Percentiles rank a stretch among this genome's conserved stretches.
These are phyloP conservation scores for Niebla homalea DNA, from an alignment of 495 filamentous ascomycete species.

Conservation along the genomic window DNA sequence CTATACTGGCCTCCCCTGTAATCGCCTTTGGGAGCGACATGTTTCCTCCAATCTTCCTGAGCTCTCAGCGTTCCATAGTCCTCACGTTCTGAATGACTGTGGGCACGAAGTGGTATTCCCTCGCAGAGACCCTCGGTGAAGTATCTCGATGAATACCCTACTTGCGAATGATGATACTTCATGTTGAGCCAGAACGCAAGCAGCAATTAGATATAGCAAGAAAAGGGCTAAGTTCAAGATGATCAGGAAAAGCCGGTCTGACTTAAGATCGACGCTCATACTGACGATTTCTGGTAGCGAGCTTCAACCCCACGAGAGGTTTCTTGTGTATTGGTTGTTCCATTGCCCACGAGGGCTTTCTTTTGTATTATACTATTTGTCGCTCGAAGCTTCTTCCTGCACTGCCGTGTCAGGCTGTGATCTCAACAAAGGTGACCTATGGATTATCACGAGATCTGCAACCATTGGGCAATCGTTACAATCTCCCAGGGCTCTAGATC, in stretches of 20 bases:
- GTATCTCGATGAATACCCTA: conserved; percentile 12
- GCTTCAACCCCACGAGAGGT: no score
- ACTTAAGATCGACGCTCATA: no score
- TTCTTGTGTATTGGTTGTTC: no score
- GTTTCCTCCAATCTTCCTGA: conserved; percentile 20
- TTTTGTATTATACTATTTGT: no score
- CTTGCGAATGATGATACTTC: conserved; percentile 18
- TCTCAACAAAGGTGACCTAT: no score
- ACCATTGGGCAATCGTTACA: no score
- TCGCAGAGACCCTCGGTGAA: conserved; percentile 16
- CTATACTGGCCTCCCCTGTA: conserved; percentile 17
- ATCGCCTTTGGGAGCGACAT: conserved; percentile 11
- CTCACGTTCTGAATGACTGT: conserved; percentile 13
- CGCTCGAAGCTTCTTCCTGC: no score
- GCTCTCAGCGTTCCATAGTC: conserved; percentile 13
- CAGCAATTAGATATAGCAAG: neutral
- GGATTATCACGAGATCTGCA: no score
- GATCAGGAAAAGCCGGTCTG: neutral
- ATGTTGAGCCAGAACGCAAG: conserved; percentile 1
- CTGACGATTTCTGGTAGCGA: no score
- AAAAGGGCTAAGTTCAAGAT: neutral
- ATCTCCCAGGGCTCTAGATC: no score
- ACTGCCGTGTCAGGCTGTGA: no score
- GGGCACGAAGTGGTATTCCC: conserved; percentile 15
- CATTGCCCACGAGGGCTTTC: no score